Evolutionary conservation across 2,329 filamentous ascomycete species (phyloP).

Genomic region (Pestalotiopsis sp.): DNA sequence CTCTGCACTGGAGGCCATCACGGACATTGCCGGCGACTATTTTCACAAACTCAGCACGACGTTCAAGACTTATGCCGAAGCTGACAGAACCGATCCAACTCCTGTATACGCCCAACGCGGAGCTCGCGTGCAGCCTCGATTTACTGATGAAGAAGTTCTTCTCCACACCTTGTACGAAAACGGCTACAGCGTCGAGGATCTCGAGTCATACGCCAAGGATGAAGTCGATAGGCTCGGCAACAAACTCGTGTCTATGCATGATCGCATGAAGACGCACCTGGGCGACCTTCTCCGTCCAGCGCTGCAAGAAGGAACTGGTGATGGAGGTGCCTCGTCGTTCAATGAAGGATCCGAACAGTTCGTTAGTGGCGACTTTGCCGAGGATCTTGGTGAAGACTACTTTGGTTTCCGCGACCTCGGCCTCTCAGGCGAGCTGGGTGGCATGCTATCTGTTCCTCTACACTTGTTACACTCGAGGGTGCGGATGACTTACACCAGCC

Average conservation of each 20-base stretch:
- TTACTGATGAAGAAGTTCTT: slow-evolving; percentile 81
- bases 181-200: slow-evolving; percentile 76
- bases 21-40: slow-evolving; percentile 86
- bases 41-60: slow-evolving; percentile 82
- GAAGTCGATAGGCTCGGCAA: slow-evolving; percentile 84
- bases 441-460: slow-evolving; percentile 86
- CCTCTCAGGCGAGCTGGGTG: slow-evolving; percentile 86
- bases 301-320: slow-evolving; percentile 75
- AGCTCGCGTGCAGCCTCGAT: slow-evolving; percentile 61
- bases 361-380: slow-evolving; percentile 93
- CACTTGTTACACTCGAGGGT: slow-evolving; percentile 93
- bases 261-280: slow-evolving; percentile 91
- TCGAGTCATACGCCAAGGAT: slow-evolving; percentile 88
- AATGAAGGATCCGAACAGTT: slow-evolving; percentile 98
- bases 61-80: slow-evolving; percentile 80
- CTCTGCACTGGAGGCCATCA: slow-evolving; percentile 86
- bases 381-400: slow-evolving; percentile 97
- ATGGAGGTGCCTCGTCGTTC: slow-evolving; percentile 82
- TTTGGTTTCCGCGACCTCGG: slow-evolving; percentile 97
- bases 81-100: slow-evolving; percentile 69
- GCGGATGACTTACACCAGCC: slow-evolving; percentile 79
- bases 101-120: slow-evolving; percentile 41
- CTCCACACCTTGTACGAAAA: slow-evolving; percentile 84
- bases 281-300: slow-evolving; percentile 92
- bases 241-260: slow-evolving; percentile 83